Evolutionary conservation across 1,284 basidiomycete species (phyloP).

Genomic region (Papiliotrema terrestris): DNA sequence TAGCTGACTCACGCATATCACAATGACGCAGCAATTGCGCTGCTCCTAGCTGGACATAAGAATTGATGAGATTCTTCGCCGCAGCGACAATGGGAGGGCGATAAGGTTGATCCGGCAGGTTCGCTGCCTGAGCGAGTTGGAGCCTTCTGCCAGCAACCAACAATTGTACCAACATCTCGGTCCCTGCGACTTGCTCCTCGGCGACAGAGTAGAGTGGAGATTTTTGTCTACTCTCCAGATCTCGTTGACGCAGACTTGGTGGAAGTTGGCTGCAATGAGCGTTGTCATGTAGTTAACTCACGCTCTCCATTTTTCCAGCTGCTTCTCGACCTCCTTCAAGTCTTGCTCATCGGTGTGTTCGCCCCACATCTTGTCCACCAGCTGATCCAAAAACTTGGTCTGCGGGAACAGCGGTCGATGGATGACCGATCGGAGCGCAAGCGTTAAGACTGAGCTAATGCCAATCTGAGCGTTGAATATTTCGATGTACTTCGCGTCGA

Average conservation of each 20-base stretch:
- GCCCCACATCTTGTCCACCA: conserved; percentile 2
- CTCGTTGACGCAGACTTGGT: background rate
- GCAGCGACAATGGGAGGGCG: background rate
- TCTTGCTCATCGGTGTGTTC: conserved; percentile 1
- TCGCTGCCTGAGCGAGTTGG: background rate
- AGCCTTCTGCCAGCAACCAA: background rate
- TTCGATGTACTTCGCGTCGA: conserved; percentile 4
- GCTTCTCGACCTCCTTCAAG: background rate
- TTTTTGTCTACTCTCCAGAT: conserved; percentile 3
- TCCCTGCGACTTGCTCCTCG: conserved; percentile 2
- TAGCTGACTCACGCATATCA: conserved; percentile 1
- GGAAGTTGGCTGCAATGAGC: background rate
- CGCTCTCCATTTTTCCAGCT: conserved; percentile 3
- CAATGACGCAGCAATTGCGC: conserved; percentile 2
- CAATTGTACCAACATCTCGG: conserved; percentile 1
- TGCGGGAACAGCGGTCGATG: conserved; percentile 1
- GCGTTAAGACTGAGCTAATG: background rate
- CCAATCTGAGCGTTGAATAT: conserved; percentile 3
- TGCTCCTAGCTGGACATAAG: conserved; percentile 1
- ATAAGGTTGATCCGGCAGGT: background rate
- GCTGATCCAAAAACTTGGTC: conserved; percentile 2
- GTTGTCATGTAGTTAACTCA: background rate
- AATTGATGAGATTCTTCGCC: conserved; percentile 2
- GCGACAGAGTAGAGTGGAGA: conserved; percentile 1
- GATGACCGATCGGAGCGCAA: conserved; percentile 1